Percentiles rank a stretch among this genome's conserved stretches.
Conservation (phyloP, 768 basidiomycete genomes). For the Mycena rosella region DNA sequence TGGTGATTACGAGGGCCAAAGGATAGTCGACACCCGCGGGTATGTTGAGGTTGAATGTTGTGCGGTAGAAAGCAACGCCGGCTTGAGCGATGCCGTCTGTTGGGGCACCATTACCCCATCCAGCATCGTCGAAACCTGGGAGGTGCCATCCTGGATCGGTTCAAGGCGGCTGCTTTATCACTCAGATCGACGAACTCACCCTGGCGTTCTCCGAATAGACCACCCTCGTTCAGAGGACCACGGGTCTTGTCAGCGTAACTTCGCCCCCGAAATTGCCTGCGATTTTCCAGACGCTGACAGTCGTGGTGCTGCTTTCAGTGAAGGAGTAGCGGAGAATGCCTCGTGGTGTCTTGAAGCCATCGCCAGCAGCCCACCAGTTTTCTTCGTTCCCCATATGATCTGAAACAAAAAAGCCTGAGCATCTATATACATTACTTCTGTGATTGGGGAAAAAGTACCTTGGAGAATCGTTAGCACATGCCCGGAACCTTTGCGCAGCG, state of each 20-base stretch:
- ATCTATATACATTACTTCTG: not conserved
- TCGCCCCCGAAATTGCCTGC: conserved; percentile 65
- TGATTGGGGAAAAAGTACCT: conserved; percentile 18
- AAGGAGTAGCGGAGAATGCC: conserved; percentile 64
- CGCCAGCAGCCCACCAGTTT: conserved; percentile 56
- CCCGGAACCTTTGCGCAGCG: conserved; percentile 45
- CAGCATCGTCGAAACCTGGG: conserved; percentile 64
- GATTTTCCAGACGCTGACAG: conserved; percentile 62
- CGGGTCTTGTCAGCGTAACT: conserved; percentile 64
- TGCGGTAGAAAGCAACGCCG: conserved; percentile 64
- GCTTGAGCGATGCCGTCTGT: conserved; percentile 55
- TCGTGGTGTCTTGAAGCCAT: conserved; percentile 61
- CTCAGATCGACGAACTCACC: conserved; percentile 39
- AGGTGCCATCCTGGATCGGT: conserved; percentile 62
- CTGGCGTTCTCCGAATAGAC: conserved; percentile 67
- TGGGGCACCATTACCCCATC: conserved; percentile 59
- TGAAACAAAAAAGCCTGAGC: not conserved
- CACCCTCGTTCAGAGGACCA: conserved; percentile 73
- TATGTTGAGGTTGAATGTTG: conserved; percentile 58
- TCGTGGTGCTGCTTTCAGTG: conserved; percentile 52
- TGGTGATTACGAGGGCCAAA: conserved; percentile 57
- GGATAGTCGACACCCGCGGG: conserved; percentile 64
- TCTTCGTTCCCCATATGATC: conserved; percentile 69
- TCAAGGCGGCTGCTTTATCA: not conserved
- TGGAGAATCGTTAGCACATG: conserved; percentile 65